Evolutionary conservation across 805 yeast species (phyloP), one percentile per base, ranked within the genome.

Genomic region (Ogataea minuta): DNA sequence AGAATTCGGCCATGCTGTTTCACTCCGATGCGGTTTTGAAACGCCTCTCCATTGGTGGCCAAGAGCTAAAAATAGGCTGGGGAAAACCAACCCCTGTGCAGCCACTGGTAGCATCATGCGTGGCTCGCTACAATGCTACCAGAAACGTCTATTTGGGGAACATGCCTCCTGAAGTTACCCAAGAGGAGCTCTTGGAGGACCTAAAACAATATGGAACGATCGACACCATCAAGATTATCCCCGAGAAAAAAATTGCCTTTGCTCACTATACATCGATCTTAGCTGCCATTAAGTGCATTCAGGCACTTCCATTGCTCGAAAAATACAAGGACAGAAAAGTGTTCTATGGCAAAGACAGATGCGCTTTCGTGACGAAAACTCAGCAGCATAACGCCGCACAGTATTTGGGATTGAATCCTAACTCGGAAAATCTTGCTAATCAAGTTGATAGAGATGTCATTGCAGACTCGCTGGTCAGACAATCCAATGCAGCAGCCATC

Each of bases 371-470:
- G 31, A 88, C 96, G 17, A 88, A 87, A 61, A 85, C 96, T 12
- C 97, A 93, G 64, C 96, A 89, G 64, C 96, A 90, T 59, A 89
- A 91, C 59, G 98, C 97, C 13, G 96, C 96, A 3, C 95, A 90
- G 60, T 91, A 88, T 59, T 67, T 91, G 39, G 96, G 97, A 1
- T 71, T 89, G 45, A 87, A 93, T 30, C 95, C 96, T 13, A 93
- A 95, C 20, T 77, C 82, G 74, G 95, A 85, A 55, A 86, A 84
- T 55, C 68, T 84, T 41, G 78, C 84, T 19, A 82, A 87, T 42
- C 57, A 56, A 28, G 64, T 62, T 25, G 81, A 77, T 52, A 63
- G 79, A 34, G 82, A 77, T 53, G 67, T 74, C 46, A 77, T 77
- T 48, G 81, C 90, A 0, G 76, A 79, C 28, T 86, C 91, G 6